phyloP scores from a whole-genome alignment of 73 alveolate species.

The Paramecium bursaria region DNA sequence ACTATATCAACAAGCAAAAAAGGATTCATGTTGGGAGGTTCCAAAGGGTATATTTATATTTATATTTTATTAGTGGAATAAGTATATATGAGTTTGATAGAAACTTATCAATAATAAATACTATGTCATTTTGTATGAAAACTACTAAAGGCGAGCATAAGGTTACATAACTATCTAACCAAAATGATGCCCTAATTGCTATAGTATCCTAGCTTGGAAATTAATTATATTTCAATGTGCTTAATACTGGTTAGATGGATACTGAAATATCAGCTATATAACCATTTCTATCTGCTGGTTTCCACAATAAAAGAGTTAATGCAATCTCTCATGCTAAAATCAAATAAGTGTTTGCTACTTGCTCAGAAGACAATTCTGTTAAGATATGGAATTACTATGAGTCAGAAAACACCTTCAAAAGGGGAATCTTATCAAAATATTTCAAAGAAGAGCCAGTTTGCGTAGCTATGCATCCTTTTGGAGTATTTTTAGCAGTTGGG shows the following conservation, averaged over 20 bases:
- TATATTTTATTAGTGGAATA: not conserved
- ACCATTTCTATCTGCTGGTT: slow-evolving; percentile 70
- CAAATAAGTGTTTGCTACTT: slow-evolving; percentile 60
- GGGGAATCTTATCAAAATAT: slow-evolving; percentile 59
- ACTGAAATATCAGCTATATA: slow-evolving; percentile 61
- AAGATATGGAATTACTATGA: slow-evolving; percentile 70
- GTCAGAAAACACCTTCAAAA: slow-evolving; percentile 53
- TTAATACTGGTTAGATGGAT: slow-evolving; percentile 61
- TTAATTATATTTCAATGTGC: slow-evolving; percentile 4
- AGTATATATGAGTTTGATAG: slow-evolving; percentile 68
- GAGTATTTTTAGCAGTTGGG: slow-evolving; percentile 68
- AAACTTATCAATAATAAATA: slow-evolving; percentile 48
- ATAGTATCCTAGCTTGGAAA: slow-evolving; percentile 56
- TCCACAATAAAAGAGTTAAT: slow-evolving; percentile 66
- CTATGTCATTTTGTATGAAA: slow-evolving; percentile 66
- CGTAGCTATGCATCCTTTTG: slow-evolving; percentile 70
- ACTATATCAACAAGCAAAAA: slow-evolving; percentile 63
- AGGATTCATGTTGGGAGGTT: slow-evolving; percentile 69
- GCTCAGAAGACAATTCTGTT: slow-evolving; percentile 71
- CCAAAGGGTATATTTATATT: slow-evolving; percentile 37
- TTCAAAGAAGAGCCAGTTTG: slow-evolving; percentile 70
- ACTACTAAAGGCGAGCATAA: slow-evolving; percentile 67
- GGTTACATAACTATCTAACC: slow-evolving; percentile 50
- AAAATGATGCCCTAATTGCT: slow-evolving; percentile 60
- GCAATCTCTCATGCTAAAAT: slow-evolving; percentile 62